A percentile compares a stretch with the other conserved stretches of the same genome.
phyloP scores from a whole-genome alignment of 2,329 filamentous ascomycete genomes.

The Botrytis elliptica region DNA sequence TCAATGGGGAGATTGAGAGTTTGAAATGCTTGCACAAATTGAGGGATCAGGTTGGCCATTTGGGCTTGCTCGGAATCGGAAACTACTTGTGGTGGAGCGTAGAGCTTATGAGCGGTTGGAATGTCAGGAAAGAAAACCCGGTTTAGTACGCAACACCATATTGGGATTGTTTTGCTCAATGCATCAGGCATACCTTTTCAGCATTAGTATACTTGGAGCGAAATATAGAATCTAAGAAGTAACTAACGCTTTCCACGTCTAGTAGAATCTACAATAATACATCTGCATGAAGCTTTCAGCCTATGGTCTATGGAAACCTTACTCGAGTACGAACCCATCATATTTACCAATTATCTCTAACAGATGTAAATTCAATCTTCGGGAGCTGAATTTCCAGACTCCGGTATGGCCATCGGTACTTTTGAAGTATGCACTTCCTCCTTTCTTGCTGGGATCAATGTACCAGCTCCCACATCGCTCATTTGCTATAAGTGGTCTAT shows the following conservation, averaged over 20 bases:
- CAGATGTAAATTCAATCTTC: slow-evolving; percentile 82
- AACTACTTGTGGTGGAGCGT: slow-evolving; percentile 70
- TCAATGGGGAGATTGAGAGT: slow-evolving; percentile 61
- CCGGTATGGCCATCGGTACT: slow-evolving; percentile 92
- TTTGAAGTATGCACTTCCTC: slow-evolving; percentile 88
- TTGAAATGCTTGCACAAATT: slow-evolving; percentile 53
- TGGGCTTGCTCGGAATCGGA: slow-evolving; percentile 75
- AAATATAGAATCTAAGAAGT: not conserved
- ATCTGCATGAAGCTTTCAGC: slow-evolving; percentile 43
- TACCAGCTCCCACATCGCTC: slow-evolving; percentile 98
- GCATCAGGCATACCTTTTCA: slow-evolving; percentile 81
- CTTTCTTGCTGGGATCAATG: slow-evolving; percentile 63
- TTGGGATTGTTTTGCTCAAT: slow-evolving; percentile 86
- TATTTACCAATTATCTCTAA: slow-evolving; percentile 63
- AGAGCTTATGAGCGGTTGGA: slow-evolving; percentile 51
- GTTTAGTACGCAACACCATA: slow-evolving; percentile 91
- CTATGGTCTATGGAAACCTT: not conserved
- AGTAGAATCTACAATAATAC: slow-evolving; percentile 90
- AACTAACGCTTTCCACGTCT: slow-evolving; percentile 76
- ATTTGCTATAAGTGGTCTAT: slow-evolving; percentile 79
- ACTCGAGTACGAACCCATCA: slow-evolving; percentile 60
- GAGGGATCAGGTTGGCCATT: slow-evolving; percentile 57
- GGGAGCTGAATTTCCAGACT: slow-evolving; percentile 85
- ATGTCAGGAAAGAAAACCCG: slow-evolving; percentile 67
- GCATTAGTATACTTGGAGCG: slow-evolving; percentile 25